These are phyloP conservation scores for Starmerella cellae DNA, from an alignment of 805 yeast genomes.

Conservation along the genomic window DNA sequence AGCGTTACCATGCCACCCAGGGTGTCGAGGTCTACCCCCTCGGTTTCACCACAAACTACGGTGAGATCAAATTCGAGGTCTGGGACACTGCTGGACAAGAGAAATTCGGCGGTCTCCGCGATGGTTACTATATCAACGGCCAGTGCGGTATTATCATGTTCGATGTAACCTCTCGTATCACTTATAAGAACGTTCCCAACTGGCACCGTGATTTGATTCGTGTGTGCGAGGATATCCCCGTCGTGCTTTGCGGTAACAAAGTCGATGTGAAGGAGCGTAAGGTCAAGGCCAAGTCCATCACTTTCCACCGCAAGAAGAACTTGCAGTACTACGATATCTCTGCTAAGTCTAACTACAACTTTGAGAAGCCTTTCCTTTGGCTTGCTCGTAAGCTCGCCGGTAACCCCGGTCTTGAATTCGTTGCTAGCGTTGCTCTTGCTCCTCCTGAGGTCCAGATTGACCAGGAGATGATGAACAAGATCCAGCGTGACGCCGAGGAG, in stretches of 20 bases:
- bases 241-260: constrained; percentile 97
- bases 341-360: constrained; percentile 98
- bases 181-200: constrained; percentile 99
- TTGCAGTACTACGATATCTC: constrained; percentile 98
- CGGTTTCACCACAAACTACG: constrained; percentile 94
- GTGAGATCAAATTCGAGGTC: constrained; percentile 97
- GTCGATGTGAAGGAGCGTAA: constrained; percentile 99
- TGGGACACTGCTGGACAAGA: constrained; percentile 99
- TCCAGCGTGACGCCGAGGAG: constrained; percentile 98
- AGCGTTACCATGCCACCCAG: constrained; percentile 95
- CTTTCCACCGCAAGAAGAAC: constrained; percentile 99
- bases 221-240: constrained; percentile 99
- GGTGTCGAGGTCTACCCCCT: constrained; percentile 99
- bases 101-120: constrained; percentile 98
- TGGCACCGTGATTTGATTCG: constrained; percentile 99
- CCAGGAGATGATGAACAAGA: constrained; percentile 90
- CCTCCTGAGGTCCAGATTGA: constrained; percentile 99
- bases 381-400: constrained; percentile 98
- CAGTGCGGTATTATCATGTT: constrained; percentile 99
- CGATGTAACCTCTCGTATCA: constrained; percentile 98
- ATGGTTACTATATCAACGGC: constrained; percentile 98
- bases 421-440: constrained; percentile 97
- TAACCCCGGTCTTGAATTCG: constrained; percentile 95
- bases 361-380: constrained; percentile 99
- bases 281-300: constrained; percentile 98